Base-by-base conservation (phyloP, 2,329 filamentous ascomycete species). In the Magnaporthales sp. region DNA sequence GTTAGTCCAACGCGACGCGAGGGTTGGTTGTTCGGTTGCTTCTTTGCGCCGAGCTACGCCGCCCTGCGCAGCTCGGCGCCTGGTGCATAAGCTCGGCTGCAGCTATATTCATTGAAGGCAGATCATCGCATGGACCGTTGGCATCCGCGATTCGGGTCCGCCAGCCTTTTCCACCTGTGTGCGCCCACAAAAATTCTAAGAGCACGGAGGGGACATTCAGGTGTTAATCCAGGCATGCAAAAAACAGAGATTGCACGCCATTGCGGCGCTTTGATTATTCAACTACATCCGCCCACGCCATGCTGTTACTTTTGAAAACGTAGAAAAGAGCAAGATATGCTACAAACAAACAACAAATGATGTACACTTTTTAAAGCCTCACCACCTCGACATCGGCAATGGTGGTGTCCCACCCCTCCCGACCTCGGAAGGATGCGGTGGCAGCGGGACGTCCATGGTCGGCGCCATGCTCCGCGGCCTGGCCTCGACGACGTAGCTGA, bases 401-500 rank as follows among this genome's bases (percentile, higher is more conserved):
- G 38, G 38, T 19, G 72, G 70, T 32, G 60, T 66, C 22, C 70
- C 74, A 2, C 46, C 60, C 46, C 75, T 71, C 22, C 77, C 78
- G 9, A 69, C 69, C 69, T 86, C 84, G 1, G 83, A 80, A 2
- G 84, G 82, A 69, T 86, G 84, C 38, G 75, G 74, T 24, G 79
- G 79, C 27, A 83, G 73, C 51, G 79, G 77, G 9, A 80, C 77
- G 29, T 81, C 77, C 62, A 26, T 38, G n/a, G 77, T 75, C 5
- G 83, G 81, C 2, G 79, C 84, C 19, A 82, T 83, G 8, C 85
- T 87, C 67, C 87, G 78, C 60, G 87, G 87, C 67, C 83, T 83
- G 0, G 87, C 88, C 70, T 91, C 87, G 5, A 92, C 81, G 15
- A 91, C 85, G 73, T 93, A 93, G 30, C 84, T 83, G 5, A 92